Base-by-base conservation (phyloP, 169 alveolate species). In the Plasmodium gonderi region DNA sequence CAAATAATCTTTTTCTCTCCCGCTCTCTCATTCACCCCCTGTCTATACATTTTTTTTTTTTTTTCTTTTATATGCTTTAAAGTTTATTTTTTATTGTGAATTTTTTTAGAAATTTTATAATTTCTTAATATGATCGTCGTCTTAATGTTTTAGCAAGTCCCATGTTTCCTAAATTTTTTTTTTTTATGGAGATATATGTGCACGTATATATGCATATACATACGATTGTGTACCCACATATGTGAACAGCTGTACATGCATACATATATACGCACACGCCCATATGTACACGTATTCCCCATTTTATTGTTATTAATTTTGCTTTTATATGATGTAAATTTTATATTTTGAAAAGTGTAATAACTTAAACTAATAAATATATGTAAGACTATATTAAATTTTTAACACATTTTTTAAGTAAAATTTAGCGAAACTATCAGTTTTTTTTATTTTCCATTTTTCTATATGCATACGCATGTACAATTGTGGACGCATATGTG, bases 241-340 rank as follows among this genome's bases (percentile, higher is more conserved):
- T 60, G 72, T 17, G 72, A n/a, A n/a, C 72, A 1, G 72, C 17
- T 5, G 36, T 60, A 36, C 72, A 60, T 60, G 40, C 31, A 29
- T 60, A 60, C 72, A 4, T 36, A 60, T 36, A 29, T 60, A 60
- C 72, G 26, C 72, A 60, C 72, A 60, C 36, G 72, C 72, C 40
- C 72, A 29, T 36, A 36, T 36, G 26, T 36, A 60, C 0, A 5
- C 72, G 36, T 60, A 36, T 36, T 7, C 72, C 74, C 33, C 72
- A 80, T 80, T 80, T 80, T 81, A 65, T 81, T 81, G 90, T 81
- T 81, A 65, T 81, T 81, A 67, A 67, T 81, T 81, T 81, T 81
- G 80, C 91, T 40, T 80, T 65, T 65, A 64, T 65, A 65, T 80
- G 64, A 65, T 80, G 91, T 67, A 80, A 65, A 33, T 65, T 80